Evolutionary conservation across 2,329 filamentous ascomycete species (phyloP), one percentile per base, ranked within the genome.

Genomic region (Fusarium heterosporum): DNA sequence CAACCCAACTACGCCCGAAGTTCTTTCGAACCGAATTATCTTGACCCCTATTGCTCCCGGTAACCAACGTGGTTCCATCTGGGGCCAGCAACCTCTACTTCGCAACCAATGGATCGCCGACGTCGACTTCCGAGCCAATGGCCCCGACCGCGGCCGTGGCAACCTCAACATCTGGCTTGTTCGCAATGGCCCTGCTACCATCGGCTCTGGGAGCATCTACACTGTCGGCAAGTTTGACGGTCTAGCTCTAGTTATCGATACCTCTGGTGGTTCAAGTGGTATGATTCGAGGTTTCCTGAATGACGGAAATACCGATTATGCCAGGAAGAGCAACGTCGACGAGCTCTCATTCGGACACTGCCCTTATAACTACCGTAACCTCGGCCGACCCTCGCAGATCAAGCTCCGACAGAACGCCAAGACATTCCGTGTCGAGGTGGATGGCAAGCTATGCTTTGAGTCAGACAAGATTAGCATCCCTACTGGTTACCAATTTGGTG

Each of bases 151-250:
- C 71, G 93, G 90, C 49, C 89, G 90, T 58, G 96, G 96, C 47
- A 97, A 96, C 79, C 82, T 99, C 70, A 95, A 98, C 79, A 85
- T 99, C 73, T 99, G 96, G 96, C 93, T 96, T 74, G 89, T 87
- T 51, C 89, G 88, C 71, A 86, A 92, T 61, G 91, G 91, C 30
- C 81, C 87, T 70, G 79, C 84, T 61, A 82, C 83, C 29, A 82
- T 97, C 55, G 90, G 89, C 55, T 85, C 89, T 25, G 86, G 87
- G 67, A 96, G 92, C 78, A 88, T 97, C 70, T 97, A 97, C 80
- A 96, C 91, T 1, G 90, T 90, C 11, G 88, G 88, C 53, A 88
- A 87, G 71, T 99, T 97, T 73, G 95, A 98, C 72, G 96, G 96
- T n/a, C 82, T 99, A 69, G 94, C 88, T 32, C 81, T 99, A 57